phyloP scores from a whole-genome alignment of 2,329 filamentous ascomycete species.

The Mycosphaerella sp. region DNA sequence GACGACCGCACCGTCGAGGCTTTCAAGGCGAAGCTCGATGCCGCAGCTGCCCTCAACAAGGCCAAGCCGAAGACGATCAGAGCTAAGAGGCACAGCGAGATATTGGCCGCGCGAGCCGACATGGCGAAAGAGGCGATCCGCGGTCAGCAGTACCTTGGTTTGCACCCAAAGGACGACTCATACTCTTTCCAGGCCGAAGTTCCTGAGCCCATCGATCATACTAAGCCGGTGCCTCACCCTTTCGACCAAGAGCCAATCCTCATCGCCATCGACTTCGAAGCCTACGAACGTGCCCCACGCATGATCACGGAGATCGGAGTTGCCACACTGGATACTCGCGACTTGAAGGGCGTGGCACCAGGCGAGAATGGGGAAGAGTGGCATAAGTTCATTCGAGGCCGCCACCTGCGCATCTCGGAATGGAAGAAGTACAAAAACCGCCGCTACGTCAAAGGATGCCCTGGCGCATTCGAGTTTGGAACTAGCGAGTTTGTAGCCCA shows the following conservation, averaged over 20 bases:
- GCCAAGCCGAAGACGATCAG: constrained; percentile 39
- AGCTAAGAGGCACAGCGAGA: constrained; percentile 30
- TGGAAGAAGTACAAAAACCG: constrained; percentile 60
- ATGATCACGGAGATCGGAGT: constrained; percentile 82
- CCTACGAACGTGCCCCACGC: constrained; percentile 61
- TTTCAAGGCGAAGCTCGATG: constrained; percentile 52
- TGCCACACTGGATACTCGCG: constrained; percentile 67
- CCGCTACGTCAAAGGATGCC: constrained; percentile 64
- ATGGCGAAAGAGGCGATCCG: constrained; percentile 56
- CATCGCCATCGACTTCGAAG: constrained; percentile 75
- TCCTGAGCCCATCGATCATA: constrained; percentile 40
- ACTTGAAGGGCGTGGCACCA: constrained; percentile 51
- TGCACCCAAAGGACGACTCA: constrained; percentile 43
- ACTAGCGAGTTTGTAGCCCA: constrained; percentile 50
- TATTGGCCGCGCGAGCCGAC: constrained; percentile 44
- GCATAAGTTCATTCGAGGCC: constrained; percentile 59
- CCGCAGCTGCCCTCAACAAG: constrained; percentile 46
- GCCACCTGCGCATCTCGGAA: constrained; percentile 74
- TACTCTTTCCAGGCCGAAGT: constrained; percentile 12
- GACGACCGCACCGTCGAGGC: constrained; percentile 38
- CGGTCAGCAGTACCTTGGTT: constrained; percentile 64
- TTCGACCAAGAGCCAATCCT: constrained; percentile 59
- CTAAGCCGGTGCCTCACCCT: constrained; percentile 41
- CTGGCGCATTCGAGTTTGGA: constrained; percentile 69
- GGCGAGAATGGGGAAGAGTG: constrained; percentile 60